Conservation (phyloP, 805 yeast species). For the Zygosaccharomyces siamensis region DNA sequence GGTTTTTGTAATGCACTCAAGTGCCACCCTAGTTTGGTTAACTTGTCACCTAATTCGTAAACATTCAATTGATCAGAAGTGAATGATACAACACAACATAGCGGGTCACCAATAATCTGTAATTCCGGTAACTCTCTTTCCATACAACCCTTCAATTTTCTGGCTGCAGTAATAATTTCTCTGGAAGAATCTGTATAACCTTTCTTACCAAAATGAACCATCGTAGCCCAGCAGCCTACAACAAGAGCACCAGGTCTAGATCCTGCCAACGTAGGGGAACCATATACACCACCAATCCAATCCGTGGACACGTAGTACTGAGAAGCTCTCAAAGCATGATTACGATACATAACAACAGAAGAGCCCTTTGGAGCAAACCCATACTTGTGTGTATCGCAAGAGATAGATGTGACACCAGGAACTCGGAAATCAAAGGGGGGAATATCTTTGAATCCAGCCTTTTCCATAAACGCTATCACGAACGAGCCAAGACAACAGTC, state of each 20-base stretch:
- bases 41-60: conserved; percentile 70
- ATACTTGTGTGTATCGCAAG: conserved; percentile 99
- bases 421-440: conserved; percentile 75
- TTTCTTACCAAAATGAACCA: conserved; percentile 73
- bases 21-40: conserved; percentile 70
- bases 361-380: conserved; percentile 99
- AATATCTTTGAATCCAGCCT: conserved; percentile 46
- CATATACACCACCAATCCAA: conserved; percentile 95
- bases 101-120: conserved; percentile 78
- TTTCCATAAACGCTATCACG: conserved; percentile 71
- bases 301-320: conserved; percentile 81
- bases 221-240: conserved; percentile 98
- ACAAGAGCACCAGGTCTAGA: conserved; percentile 94
- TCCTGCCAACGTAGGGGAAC: conserved; percentile 95
- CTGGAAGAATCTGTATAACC: conserved; percentile 69
- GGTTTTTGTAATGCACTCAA: conserved; percentile 83
- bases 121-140: conserved; percentile 50
- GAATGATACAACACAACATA: conserved; percentile 77
- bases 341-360: conserved; percentile 84
- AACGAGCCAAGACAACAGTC: conserved; percentile 96
- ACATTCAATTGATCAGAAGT: conserved; percentile 57
- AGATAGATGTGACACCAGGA: conserved; percentile 92
- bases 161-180: conserved; percentile 63
- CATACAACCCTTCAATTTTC: conserved; percentile 48
- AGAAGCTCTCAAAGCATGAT: conserved; percentile 56